These are phyloP conservation scores for Inosperma sp. DNA, from an alignment of 768 basidiomycete genomes.

Conservation along the genomic window DNA sequence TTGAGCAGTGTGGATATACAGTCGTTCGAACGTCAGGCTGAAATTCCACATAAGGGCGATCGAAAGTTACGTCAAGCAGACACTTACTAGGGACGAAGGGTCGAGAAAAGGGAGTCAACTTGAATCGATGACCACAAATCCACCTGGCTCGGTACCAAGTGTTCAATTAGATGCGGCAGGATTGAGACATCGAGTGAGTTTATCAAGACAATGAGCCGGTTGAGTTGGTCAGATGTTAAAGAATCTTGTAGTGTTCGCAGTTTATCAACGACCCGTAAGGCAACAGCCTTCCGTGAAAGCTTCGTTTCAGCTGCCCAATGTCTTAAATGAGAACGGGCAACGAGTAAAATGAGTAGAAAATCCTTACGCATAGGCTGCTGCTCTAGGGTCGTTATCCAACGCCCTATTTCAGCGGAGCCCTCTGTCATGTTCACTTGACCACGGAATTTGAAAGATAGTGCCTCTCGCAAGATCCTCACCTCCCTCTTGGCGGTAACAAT, in stretches of 20 bases:
- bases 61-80: background rate
- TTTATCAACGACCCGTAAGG: constrained; percentile 62
- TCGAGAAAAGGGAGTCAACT: constrained; percentile 24
- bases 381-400: constrained; percentile 30
- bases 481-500: constrained; percentile 14
- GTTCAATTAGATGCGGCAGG: constrained; percentile 39
- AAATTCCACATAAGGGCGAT: background rate
- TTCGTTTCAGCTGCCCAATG: constrained; percentile 35
- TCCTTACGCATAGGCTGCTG: constrained; percentile 44
- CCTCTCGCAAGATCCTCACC: constrained; percentile 14
- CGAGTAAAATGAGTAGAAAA: background rate
- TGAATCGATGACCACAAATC: constrained; percentile 41
- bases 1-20: constrained; percentile 37
- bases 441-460: background rate
- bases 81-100: constrained; percentile 25
- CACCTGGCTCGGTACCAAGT: constrained; percentile 38
- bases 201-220: constrained; percentile 37
- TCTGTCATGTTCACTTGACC: background rate
- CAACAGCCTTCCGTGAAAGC: constrained; percentile 32
- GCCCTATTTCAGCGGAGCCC: background rate
- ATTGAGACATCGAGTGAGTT: constrained; percentile 39
- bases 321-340: background rate
- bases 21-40: constrained; percentile 39
- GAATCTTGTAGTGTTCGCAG: constrained; percentile 43
- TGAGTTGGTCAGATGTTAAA: constrained; percentile 35